phyloP scores from a whole-genome alignment of 2,329 filamentous ascomycete species.

The Claviceps maximensis region DNA sequence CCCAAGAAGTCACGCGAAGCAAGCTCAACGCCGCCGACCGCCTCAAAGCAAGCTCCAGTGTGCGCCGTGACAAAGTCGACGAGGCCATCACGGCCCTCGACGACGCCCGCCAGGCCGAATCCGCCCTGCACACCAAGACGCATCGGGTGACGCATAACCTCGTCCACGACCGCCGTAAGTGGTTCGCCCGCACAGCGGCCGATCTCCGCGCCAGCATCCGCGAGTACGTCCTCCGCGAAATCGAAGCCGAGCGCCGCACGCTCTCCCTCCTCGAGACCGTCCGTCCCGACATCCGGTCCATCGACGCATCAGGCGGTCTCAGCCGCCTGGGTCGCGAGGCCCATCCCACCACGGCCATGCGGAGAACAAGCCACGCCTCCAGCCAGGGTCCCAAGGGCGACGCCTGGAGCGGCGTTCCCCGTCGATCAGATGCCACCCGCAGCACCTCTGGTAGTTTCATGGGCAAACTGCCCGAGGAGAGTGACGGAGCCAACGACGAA shows the following conservation, averaged over 20 bases:
- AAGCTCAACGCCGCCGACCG: slow-evolving; percentile 79
- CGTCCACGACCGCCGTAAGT: slow-evolving; percentile 74
- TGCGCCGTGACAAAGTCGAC: slow-evolving; percentile 90
- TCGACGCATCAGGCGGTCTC: slow-evolving; percentile 81
- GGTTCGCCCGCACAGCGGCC: slow-evolving; percentile 77
- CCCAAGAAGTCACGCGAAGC: slow-evolving; percentile 71
- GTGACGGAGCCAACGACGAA: slow-evolving; percentile 30
- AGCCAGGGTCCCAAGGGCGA: slow-evolving; percentile 97
- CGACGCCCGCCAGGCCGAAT: slow-evolving; percentile 72
- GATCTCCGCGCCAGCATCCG: slow-evolving; percentile 74
- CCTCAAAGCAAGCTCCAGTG: slow-evolving; percentile 72
- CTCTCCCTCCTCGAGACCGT: slow-evolving; percentile 89
- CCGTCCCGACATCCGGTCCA: slow-evolving; percentile 80
- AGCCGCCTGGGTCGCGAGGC: slow-evolving; percentile 80
- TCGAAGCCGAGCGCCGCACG: slow-evolving; percentile 86
- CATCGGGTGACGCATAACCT: slow-evolving; percentile 82
- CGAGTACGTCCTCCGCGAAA: slow-evolving; percentile 88
- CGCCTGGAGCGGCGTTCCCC: slow-evolving; percentile 88
- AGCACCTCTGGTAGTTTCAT: slow-evolving; percentile 64
- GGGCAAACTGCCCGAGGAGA: slow-evolving; percentile 50
- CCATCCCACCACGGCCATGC: slow-evolving; percentile 53
- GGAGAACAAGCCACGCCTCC: slow-evolving; percentile 65
- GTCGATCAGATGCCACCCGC: slow-evolving; percentile 65
- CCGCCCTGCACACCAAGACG: slow-evolving; percentile 72
- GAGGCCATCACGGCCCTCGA: slow-evolving; percentile 88